These are phyloP conservation scores for Eremochloa ophiuroides DNA, from an alignment of 176 grass and related monocot species.

Conservation along the genomic window DNA sequence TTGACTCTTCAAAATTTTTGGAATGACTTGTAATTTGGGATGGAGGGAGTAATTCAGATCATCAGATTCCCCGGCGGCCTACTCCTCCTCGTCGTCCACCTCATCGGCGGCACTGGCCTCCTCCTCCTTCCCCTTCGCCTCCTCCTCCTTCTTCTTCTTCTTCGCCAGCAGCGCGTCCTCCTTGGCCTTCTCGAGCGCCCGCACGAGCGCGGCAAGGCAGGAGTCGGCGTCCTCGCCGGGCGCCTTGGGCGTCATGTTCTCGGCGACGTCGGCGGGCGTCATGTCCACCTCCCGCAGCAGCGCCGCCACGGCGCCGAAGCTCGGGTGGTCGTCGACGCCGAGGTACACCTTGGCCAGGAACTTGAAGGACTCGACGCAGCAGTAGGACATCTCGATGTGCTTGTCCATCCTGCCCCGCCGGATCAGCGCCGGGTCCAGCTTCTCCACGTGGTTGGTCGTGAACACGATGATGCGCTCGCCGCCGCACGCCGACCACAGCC, in stretches of 20 bases:
- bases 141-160: background rate
- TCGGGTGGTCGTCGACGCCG: background rate
- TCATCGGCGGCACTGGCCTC: background rate
- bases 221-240: background rate
- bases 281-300: conserved; percentile 10
- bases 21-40: no score
- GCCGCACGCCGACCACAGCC: conserved; percentile 30
- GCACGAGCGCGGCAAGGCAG: conserved; percentile 13
- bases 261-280: conserved; percentile 28
- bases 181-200: conserved; percentile 13
- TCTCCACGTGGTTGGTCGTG: conserved; percentile 31
- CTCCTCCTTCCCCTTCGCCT: background rate
- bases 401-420: conserved; percentile 25
- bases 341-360: conserved; percentile 12
- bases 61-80: no score
- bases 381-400: conserved; percentile 38
- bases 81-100: background rate
- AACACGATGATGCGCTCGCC: conserved; percentile 30
- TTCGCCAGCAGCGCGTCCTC: background rate
- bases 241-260: conserved; percentile 24
- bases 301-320: background rate
- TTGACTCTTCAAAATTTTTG: no score
- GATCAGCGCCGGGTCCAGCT: conserved; percentile 29
- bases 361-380: conserved; percentile 11
- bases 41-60: no score